Conservation (phyloP, 768 basidiomycete species). For the Suillus subalutaceus region DNA sequence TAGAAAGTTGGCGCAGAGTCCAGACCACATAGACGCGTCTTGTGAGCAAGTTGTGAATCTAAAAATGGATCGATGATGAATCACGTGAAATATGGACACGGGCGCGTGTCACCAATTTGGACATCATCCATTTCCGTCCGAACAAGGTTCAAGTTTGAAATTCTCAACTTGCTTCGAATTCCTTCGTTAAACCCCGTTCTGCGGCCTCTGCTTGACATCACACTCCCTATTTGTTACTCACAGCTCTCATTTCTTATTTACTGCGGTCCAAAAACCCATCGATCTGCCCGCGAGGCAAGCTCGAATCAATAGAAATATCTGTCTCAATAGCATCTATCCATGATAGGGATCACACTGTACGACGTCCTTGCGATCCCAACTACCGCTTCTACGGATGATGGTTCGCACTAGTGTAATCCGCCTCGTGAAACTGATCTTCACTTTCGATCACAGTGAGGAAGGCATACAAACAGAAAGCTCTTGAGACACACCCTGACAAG, state of each 20-base stretch:
- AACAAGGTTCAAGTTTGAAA: background rate
- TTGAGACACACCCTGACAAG: slow-evolving; percentile 78
- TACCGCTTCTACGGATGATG: slow-evolving; percentile 53
- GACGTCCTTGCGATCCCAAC: slow-evolving; percentile 48
- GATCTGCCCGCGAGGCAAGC: slow-evolving; percentile 8
- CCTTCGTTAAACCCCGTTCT: background rate
- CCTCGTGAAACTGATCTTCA: background rate
- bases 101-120: background rate
- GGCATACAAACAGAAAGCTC: slow-evolving; percentile 66
- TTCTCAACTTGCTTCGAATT: slow-evolving; percentile 1
- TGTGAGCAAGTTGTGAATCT: background rate
- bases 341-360: slow-evolving; percentile 38
- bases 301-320: background rate
- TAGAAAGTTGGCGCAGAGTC: background rate
- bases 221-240: background rate
- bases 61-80: background rate
- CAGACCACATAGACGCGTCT: background rate
- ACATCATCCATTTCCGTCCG: background rate
- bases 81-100: background rate
- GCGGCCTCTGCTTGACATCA: background rate
- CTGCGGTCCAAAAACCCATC: background rate
- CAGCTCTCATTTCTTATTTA: background rate
- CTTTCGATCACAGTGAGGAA: slow-evolving; percentile 52
- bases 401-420: slow-evolving; percentile 34
- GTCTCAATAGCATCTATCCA: slow-evolving; percentile 23